These are phyloP conservation scores for Myxozyma geophila DNA, from an alignment of 805 yeast genomes.

Conservation along the genomic window DNA sequence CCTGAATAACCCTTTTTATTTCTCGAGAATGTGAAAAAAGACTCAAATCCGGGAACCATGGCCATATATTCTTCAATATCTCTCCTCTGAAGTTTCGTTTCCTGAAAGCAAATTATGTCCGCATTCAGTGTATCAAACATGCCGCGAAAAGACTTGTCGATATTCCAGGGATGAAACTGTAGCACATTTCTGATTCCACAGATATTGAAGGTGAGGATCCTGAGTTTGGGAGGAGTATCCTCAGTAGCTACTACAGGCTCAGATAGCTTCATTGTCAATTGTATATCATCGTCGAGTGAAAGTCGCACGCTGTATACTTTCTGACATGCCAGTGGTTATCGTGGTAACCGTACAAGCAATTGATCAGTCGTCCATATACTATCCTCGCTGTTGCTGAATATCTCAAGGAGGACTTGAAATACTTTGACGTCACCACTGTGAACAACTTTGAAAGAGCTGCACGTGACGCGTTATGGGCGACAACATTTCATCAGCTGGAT, in stretches of 20 bases:
- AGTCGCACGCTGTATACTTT: too few species aligned
- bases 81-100: conserved; percentile 67
- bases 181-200: conserved; percentile 82
- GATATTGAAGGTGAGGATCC: conserved; percentile 78
- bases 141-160: conserved; percentile 47
- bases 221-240: background rate
- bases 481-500: too few species aligned
- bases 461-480: too few species aligned
- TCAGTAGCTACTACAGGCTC: background rate
- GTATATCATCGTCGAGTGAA: too few species aligned
- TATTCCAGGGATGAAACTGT: conserved; percentile 84
- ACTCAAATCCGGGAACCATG: conserved; percentile 58
- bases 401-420: background rate
- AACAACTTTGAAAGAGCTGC: too few species aligned
- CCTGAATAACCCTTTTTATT: conserved; percentile 86
- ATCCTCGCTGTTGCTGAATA: too few species aligned
- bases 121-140: conserved; percentile 62
- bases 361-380: background rate
- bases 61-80: conserved; percentile 57
- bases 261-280: too few species aligned
- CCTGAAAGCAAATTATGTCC: conserved; percentile 87
- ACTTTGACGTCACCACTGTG: too few species aligned
- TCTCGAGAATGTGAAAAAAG: conserved; percentile 71
- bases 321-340: too few species aligned
- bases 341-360: background rate